A percentile compares a stretch with the other conserved stretches of the same genome.
Evolutionary conservation across 2,329 filamentous ascomycete species (phyloP).

Genomic region (Orbilia ellipsospora): DNA sequence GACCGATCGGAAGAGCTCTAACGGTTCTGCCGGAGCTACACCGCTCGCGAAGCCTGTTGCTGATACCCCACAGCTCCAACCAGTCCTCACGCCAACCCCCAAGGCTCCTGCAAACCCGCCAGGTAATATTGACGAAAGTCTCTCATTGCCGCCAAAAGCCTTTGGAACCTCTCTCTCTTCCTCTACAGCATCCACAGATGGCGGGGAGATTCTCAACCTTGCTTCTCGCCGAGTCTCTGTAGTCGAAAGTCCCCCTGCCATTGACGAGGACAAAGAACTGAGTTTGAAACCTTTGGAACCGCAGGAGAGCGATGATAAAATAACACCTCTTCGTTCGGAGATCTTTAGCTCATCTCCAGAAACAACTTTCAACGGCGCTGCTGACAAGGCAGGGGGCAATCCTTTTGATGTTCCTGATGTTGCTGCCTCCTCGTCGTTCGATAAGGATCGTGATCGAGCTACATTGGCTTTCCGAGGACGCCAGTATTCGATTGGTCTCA

Average conservation of each 20-base stretch:
- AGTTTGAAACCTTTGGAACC: constrained; percentile 25
- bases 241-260: constrained; percentile 30
- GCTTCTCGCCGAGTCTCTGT: constrained; percentile 38
- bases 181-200: constrained; percentile 58
- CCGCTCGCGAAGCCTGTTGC: constrained; percentile 54
- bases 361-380: constrained; percentile 28
- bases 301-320: constrained; percentile 48
- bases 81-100: constrained; percentile 54
- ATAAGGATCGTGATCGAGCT: constrained; percentile 36
- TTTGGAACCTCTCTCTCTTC: constrained; percentile 58
- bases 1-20: constrained; percentile 40
- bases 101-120: constrained; percentile 50
- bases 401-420: constrained; percentile 43
- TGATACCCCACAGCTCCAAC: constrained; percentile 54
- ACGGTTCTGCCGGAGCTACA: constrained; percentile 44
- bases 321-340: constrained; percentile 33
- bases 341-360: constrained; percentile 32
- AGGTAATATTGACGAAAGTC: constrained; percentile 53
- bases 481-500: constrained; percentile 56
- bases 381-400: constrained; percentile 24
- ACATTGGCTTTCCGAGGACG: constrained; percentile 44
- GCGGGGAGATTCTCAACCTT: constrained; percentile 51
- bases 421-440: constrained; percentile 31
- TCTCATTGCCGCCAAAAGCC: constrained; percentile 56
- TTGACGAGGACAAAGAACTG: constrained; percentile 42